phyloP scores from a whole-genome alignment of 371 early-diverging fungal genomes.

The Rhizomucor pusillus region DNA sequence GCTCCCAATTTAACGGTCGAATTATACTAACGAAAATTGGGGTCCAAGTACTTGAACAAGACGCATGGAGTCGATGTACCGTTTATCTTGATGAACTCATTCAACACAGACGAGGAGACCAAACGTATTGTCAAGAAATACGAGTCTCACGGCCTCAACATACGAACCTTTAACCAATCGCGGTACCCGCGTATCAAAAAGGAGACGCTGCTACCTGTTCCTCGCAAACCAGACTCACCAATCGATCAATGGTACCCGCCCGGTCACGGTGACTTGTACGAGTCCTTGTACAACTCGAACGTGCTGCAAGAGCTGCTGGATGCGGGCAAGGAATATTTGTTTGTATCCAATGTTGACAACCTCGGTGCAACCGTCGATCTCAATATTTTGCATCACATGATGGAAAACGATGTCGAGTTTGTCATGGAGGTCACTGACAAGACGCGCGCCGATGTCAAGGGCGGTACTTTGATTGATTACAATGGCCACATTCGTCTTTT shows the following conservation, averaged over 20 bases:
- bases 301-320: constrained; percentile 91
- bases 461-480: constrained; percentile 98
- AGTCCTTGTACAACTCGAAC: constrained; percentile 90
- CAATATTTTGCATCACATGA: constrained; percentile 90
- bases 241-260: constrained; percentile 91
- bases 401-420: constrained; percentile 88
- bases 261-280: constrained; percentile 99
- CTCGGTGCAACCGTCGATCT: constrained; percentile 98
- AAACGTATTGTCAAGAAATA: constrained; percentile 96
- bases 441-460: constrained; percentile 99
- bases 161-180: constrained; percentile 97
- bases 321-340: constrained; percentile 98
- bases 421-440: constrained; percentile 99
- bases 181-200: constrained; percentile 94
- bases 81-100: constrained; percentile 99
- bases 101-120: constrained; percentile 99
- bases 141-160: constrained; percentile 80
- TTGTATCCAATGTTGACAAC: constrained; percentile 99
- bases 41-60: constrained; percentile 82
- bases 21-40: too few relatives aligned
- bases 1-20: too few relatives aligned
- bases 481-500: constrained; percentile 92
- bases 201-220: constrained; percentile 88
- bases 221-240: constrained; percentile 57
- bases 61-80: constrained; percentile 90